Evolutionary conservation across 495 filamentous ascomycete species (phyloP).

Genomic region (Hypoxylon cercidicola): DNA sequence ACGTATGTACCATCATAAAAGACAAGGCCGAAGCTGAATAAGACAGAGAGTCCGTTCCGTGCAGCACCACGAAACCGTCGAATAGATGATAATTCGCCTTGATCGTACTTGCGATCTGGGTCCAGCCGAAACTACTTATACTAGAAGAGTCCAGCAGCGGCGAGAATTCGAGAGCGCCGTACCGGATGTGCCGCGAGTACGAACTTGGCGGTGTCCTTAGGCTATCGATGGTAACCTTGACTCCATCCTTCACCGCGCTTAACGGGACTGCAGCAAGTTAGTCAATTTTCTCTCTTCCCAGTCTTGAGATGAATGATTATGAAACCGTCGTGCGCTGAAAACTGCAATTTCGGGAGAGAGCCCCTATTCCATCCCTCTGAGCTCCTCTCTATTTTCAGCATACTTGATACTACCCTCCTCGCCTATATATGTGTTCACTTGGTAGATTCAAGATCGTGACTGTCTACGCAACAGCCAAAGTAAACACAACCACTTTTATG

Average conservation of each 20-base stretch:
- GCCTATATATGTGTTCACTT: too few species aligned
- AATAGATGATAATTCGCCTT: constrained; percentile 86
- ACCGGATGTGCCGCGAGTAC: constrained; percentile 85
- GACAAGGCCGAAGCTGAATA: constrained; percentile 93
- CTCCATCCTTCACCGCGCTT: constrained; percentile 54
- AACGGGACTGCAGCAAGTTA: constrained; percentile 42
- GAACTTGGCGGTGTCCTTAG: constrained; percentile 83
- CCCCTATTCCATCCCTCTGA: neutral
- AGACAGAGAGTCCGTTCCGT: constrained; percentile 92
- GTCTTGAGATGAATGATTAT: neutral
- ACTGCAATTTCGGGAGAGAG: too few species aligned
- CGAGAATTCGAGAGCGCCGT: constrained; percentile 86
- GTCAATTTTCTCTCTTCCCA: neutral
- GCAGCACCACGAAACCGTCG: constrained; percentile 95
- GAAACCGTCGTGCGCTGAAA: neutral
- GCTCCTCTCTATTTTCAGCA: neutral
- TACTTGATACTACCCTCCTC: neutral
- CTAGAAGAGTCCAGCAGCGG: constrained; percentile 90
- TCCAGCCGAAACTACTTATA: constrained; percentile 87
- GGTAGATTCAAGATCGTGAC: too few species aligned
- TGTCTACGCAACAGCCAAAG: too few species aligned
- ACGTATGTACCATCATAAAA: constrained; percentile 76
- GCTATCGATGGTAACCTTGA: constrained; percentile 56
- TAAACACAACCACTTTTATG: too few species aligned
- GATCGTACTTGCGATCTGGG: constrained; percentile 77